Evolutionary conservation across 73 alveolate species (phyloP), one percentile per base, ranked within the genome.

Genomic region (Blepharisma stoltei): DNA sequence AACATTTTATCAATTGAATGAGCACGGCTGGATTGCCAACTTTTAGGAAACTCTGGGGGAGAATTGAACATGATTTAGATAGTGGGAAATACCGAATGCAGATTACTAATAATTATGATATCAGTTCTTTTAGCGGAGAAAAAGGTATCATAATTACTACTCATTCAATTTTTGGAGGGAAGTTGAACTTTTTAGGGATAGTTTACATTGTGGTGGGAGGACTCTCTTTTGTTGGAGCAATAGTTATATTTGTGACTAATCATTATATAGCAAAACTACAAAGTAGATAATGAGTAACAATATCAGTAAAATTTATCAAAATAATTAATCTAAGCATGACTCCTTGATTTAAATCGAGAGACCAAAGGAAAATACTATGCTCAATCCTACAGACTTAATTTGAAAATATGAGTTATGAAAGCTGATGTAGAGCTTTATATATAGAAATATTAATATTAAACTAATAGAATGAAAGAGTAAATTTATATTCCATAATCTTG

Each of bases 1-100:
- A 87, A 50, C 87, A 84, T 60, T 87, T 87, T 77, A 87, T 87
- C 77, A 90, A 14, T 9, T 69, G 79, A 37, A 69, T 14, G 21
- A 69, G 79, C 23, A 69, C 25, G 1, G 55, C 79, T 1, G 71
- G 25, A 11, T 14, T 18, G 14, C 67, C 67, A 25, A 69, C 5
- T 41, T 69, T 69, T 21, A 69, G 79, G 25, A 69, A 69, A 69
- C 70, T 69, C 4, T 69, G 79, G 79, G 79, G 79, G 6, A 69
- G 79, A 41, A 69, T 69, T 45, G 79, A 69, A 5, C 14, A 69
- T 41, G 68, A 37, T 60, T 38, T 60, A 14, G 73, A 60, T 60
- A 60, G 23, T 8, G 79, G 79, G 25, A 45, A 41, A 37, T 69
- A 69, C 41, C 0, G 11, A 32, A 69, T 69, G 55, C 14, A 38